A percentile compares a stretch with the other conserved stretches of the same genome.
Conservation (phyloP, 495 filamentous ascomycete species). For the Aspergillus conjunctus region DNA sequence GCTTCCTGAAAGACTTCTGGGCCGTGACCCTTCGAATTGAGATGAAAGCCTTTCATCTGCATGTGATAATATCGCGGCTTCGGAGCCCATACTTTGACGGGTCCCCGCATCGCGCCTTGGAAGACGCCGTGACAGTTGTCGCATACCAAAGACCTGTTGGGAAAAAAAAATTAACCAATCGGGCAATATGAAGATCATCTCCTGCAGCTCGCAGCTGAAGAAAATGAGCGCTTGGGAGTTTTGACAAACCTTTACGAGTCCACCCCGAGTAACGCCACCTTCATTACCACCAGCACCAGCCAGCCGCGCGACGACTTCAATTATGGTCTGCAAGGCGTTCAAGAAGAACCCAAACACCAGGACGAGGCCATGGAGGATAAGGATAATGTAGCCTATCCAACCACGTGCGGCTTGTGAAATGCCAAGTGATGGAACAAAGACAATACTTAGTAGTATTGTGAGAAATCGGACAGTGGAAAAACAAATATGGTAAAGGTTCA, state of each 20-base stretch:
- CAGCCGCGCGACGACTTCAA: slow-evolving; percentile 81
- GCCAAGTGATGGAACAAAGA: slow-evolving; percentile 81
- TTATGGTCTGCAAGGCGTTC: slow-evolving; percentile 84
- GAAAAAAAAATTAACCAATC: not conserved
- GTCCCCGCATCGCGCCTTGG: slow-evolving; percentile 61
- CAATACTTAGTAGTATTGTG: slow-evolving; percentile 78
- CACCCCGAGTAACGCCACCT: slow-evolving; percentile 75
- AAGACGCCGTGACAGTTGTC: slow-evolving; percentile 80
- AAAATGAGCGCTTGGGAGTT: slow-evolving; percentile 10
- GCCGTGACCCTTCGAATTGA: slow-evolving; percentile 64
- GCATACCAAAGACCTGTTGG: slow-evolving; percentile 77
- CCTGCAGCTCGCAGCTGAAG: not conserved
- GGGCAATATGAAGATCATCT: not conserved
- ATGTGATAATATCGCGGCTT: slow-evolving; percentile 73
- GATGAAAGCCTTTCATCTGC: slow-evolving; percentile 66
- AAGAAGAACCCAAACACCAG: slow-evolving; percentile 93
- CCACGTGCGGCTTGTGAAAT: slow-evolving; percentile 77
- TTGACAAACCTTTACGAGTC: slow-evolving; percentile 71
- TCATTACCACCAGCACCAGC: slow-evolving; percentile 79
- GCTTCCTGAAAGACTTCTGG: slow-evolving; percentile 82
- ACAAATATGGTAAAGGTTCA: slow-evolving; percentile 91
- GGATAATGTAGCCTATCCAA: slow-evolving; percentile 93
- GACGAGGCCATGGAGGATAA: slow-evolving; percentile 82
- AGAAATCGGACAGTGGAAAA: slow-evolving; percentile 79
- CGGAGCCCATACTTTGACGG: slow-evolving; percentile 76